phyloP scores from a whole-genome alignment of 257 asterid species.

The Solanum sejunctum region DNA sequence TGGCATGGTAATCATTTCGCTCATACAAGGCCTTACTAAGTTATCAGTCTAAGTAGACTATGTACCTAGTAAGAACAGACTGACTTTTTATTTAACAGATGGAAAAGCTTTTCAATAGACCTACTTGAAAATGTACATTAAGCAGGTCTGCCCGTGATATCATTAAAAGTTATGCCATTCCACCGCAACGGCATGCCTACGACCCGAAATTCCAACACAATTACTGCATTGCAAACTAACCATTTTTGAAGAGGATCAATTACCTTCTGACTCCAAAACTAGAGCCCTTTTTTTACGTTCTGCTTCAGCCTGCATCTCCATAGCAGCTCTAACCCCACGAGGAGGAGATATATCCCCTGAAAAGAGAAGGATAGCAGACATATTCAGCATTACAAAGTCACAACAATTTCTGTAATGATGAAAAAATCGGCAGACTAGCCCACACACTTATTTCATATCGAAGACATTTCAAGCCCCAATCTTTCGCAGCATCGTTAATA shows the following conservation, averaged over 20 bases:
- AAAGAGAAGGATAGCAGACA: background rate
- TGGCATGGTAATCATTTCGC: background rate
- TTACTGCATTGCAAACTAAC: background rate
- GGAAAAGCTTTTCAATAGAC: background rate
- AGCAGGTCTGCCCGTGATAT: background rate
- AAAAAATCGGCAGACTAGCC: background rate
- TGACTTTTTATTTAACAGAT: background rate
- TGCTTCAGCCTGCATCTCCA: conserved; percentile 99
- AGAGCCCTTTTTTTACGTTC: conserved; percentile 94
- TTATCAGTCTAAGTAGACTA: background rate
- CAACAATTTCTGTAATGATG: background rate
- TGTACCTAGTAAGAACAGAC: background rate
- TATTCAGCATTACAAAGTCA: background rate
- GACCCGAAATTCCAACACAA: background rate
- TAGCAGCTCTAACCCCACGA: conserved; percentile 72
- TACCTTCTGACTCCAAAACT: conserved; percentile 89
- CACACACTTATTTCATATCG: conserved; percentile 94
- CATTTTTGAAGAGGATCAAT: background rate
- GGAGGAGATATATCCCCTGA: conserved; percentile 95
- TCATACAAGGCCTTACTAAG: background rate
- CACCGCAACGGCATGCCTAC: background rate
- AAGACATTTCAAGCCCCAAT: conserved; percentile 86
- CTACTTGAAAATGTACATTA: background rate
- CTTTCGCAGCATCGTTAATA: conserved; percentile 77
- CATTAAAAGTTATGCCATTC: background rate